These are phyloP conservation scores for Volvox reticuliferus DNA, from an alignment of 139 green algal genomes.

Conservation along the genomic window DNA sequence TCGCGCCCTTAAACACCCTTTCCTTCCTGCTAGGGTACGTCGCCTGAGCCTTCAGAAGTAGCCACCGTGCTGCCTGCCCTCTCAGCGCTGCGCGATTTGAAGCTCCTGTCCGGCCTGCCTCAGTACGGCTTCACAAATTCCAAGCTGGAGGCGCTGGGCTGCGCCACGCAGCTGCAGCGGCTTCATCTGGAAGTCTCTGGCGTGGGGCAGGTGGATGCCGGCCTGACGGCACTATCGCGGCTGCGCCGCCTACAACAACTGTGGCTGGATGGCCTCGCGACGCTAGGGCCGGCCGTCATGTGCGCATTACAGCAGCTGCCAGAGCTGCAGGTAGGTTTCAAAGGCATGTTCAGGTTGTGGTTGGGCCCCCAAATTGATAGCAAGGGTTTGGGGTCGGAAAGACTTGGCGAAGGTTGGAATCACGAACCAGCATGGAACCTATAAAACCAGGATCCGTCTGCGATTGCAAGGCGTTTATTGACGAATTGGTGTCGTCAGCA, in stretches of 20 bases:
- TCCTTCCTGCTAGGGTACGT: neutral
- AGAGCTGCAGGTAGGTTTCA: conserved; percentile 20
- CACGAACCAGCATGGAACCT: too few relatives aligned
- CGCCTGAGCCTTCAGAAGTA: conserved; percentile 12
- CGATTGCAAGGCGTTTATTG: too few relatives aligned
- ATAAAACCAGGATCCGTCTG: too few relatives aligned
- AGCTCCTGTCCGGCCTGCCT: conserved; percentile 29
- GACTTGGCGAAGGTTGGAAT: too few relatives aligned
- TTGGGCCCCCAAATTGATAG: neutral
- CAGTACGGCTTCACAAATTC: conserved; percentile 7
- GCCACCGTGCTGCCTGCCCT: conserved; percentile 18
- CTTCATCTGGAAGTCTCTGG: conserved; percentile 41
- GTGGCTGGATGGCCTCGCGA: conserved; percentile 25
- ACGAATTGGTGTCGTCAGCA: too few relatives aligned
- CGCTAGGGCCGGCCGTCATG: neutral
- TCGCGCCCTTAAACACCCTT: neutral
- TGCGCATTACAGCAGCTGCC: neutral
- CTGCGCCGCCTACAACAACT: neutral
- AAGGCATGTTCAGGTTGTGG: too few relatives aligned
- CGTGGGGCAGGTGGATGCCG: conserved; percentile 7
- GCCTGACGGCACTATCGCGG: conserved; percentile 22
- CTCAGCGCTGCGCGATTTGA: conserved; percentile 27
- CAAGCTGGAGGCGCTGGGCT: conserved; percentile 38
- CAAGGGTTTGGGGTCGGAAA: too few relatives aligned
- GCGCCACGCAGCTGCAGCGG: conserved; percentile 14